Evolutionary conservation across 164 flowering plant species (phyloP).

Genomic region (Aristolochia californica): DNA sequence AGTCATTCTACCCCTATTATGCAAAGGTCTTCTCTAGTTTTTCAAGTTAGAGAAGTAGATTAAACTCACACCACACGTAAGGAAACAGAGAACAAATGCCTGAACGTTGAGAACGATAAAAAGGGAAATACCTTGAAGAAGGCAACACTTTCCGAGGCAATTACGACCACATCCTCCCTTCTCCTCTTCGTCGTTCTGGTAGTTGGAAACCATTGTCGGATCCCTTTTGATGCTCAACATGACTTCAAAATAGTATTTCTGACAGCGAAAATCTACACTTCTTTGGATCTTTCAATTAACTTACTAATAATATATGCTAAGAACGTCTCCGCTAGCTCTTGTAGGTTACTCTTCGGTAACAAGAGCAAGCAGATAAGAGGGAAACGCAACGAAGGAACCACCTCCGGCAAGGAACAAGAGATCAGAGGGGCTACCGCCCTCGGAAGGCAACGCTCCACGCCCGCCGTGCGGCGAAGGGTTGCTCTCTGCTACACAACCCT

Average conservation of each 20-base stretch:
- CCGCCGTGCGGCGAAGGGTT: conserved; percentile 69
- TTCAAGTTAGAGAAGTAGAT: too few relatives aligned
- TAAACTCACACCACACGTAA: too few relatives aligned
- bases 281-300: not conserved
- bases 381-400: conserved; percentile 14
- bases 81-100: too few relatives aligned
- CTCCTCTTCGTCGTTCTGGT: conserved; percentile 36
- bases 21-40: too few relatives aligned
- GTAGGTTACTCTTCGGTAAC: not conserved
- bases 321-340: not conserved
- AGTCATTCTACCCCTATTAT: too few relatives aligned
- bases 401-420: conserved; percentile 72
- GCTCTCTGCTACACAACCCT: conserved; percentile 8
- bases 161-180: conserved; percentile 54
- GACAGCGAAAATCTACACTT: not conserved
- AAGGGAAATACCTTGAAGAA: conserved; percentile 14
- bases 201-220: conserved; percentile 61
- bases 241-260: not conserved
- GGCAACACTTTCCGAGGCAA: conserved; percentile 55
- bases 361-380: not conserved
- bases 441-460: conserved; percentile 67
- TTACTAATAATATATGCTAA: not conserved
- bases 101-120: too few relatives aligned
- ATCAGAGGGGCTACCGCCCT: conserved; percentile 74
- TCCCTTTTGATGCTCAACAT: conserved; percentile 70